Evolutionary conservation across 768 basidiomycete genomes (phyloP).

Genomic region (Termitomyces sp.): DNA sequence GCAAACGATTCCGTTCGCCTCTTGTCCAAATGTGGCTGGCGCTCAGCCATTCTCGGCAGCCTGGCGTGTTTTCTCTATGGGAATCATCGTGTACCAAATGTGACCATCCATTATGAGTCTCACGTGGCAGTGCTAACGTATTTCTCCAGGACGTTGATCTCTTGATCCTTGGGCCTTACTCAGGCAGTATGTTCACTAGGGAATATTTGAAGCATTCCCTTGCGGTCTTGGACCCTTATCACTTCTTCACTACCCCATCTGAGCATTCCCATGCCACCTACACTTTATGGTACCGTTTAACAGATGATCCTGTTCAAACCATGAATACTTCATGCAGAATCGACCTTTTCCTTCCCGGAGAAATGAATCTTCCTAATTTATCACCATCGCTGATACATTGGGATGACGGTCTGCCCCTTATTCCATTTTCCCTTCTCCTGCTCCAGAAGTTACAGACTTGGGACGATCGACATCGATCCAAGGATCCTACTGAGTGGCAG

Average conservation of each 20-base stretch:
- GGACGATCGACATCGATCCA: constrained; percentile 13
- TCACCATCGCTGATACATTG: constrained; percentile 14
- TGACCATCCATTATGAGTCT: constrained; percentile 4
- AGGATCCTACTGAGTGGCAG: constrained; percentile 6
- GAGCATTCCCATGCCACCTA: constrained; percentile 21
- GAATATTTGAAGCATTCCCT: constrained; percentile 28
- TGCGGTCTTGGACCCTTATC: constrained; percentile 20
- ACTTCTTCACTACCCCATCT: constrained; percentile 32
- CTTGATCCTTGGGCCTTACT: constrained; percentile 18
- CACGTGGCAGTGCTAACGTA: neutral
- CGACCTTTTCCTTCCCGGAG: constrained; percentile 35
- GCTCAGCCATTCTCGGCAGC: constrained; percentile 31
- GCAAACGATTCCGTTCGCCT: constrained; percentile 20
- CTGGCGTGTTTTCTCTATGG: constrained; percentile 34
- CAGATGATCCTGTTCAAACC: constrained; percentile 8
- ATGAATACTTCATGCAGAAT: constrained; percentile 30
- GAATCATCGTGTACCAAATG: constrained; percentile 29
- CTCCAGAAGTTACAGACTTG: constrained; percentile 16
- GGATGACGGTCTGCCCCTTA: constrained; percentile 16
- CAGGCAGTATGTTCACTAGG: constrained; percentile 13
- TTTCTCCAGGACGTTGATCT: constrained; percentile 26
- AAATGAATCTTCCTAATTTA: constrained; percentile 33
- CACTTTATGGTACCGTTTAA: constrained; percentile 31
- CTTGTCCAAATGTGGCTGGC: constrained; percentile 18
- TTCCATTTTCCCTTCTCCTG: constrained; percentile 15